phyloP scores from a whole-genome alignment of 2,329 filamentous ascomycete genomes.

The Colletotrichum sp. region DNA sequence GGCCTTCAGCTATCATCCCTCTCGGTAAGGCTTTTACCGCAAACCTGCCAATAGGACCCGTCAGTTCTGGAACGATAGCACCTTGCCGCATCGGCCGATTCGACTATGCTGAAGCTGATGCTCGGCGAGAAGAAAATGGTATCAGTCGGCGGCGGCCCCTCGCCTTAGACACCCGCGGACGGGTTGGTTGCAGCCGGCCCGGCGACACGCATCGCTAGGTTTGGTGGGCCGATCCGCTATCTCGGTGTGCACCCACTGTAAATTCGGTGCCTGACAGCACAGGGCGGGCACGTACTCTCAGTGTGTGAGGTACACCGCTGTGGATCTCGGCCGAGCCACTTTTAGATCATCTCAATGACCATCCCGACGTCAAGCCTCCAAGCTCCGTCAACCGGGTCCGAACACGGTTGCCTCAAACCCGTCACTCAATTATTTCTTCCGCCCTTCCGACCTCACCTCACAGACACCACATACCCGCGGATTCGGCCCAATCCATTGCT shows the following conservation, averaged over 20 bases:
- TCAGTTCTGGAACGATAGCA: neutral
- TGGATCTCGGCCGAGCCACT: neutral
- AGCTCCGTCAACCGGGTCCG: neutral
- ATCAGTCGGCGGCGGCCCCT: neutral
- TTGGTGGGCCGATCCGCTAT: slow-evolving; percentile 1
- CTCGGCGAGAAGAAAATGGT: neutral
- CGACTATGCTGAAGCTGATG: neutral
- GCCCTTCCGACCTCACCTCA: neutral
- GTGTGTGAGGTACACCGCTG: neutral
- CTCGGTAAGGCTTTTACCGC: neutral
- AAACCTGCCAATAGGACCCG: neutral
- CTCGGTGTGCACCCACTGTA: neutral
- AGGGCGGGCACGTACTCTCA: neutral
- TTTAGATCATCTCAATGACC: neutral
- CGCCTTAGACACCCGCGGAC: neutral
- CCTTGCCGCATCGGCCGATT: too few relatives aligned
- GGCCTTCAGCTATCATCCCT: neutral
- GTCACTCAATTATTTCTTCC: neutral
- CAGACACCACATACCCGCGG: neutral
- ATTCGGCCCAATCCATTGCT: neutral
- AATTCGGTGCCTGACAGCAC: neutral
- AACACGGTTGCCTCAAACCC: slow-evolving; percentile 5
- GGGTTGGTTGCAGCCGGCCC: neutral
- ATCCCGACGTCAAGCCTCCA: neutral
- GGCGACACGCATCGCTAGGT: neutral